Percentiles rank a stretch among this genome's conserved stretches.
phyloP scores from a whole-genome alignment of 129 eudicot genomes.

The Solidago caesia region DNA sequence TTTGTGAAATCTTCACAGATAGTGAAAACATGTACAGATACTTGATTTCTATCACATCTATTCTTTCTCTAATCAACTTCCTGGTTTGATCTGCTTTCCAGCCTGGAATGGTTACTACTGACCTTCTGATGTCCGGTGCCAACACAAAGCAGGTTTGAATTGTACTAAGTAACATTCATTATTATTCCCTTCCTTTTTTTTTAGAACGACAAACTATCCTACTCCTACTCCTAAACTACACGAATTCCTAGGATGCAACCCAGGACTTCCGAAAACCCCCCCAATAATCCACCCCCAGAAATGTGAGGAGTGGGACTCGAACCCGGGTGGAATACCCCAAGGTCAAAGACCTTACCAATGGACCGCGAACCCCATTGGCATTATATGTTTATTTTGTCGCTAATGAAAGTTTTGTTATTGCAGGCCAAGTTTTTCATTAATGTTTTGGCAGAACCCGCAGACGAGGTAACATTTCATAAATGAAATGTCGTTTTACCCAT shows the following conservation, averaged over 20 bases:
- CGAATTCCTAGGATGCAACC: too few species aligned
- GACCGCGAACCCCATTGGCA: too few species aligned
- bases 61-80: not conserved
- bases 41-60: not conserved
- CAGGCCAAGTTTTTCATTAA: conserved; percentile 99
- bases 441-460: conserved; percentile 98
- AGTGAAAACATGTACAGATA: too few species aligned
- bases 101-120: conserved; percentile 99
- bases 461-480: conserved; percentile 53
- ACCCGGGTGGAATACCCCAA: too few species aligned
- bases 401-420: conserved; percentile 29
- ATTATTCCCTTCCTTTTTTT: not conserved
- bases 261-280: too few species aligned
- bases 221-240: too few species aligned
- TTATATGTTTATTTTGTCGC: not conserved
- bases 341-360: too few species aligned
- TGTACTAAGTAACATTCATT: not conserved
- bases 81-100: conserved; percentile 33
- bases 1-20: too few species aligned
- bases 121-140: conserved; percentile 97
- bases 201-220: too few species aligned
- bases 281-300: too few species aligned
- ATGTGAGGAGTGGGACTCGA: too few species aligned
- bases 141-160: conserved; percentile 79
- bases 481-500: not conserved